These are phyloP conservation scores for Hippophae tibetana DNA, from an alignment of 306 rosid genomes.

Conservation along the genomic window DNA sequence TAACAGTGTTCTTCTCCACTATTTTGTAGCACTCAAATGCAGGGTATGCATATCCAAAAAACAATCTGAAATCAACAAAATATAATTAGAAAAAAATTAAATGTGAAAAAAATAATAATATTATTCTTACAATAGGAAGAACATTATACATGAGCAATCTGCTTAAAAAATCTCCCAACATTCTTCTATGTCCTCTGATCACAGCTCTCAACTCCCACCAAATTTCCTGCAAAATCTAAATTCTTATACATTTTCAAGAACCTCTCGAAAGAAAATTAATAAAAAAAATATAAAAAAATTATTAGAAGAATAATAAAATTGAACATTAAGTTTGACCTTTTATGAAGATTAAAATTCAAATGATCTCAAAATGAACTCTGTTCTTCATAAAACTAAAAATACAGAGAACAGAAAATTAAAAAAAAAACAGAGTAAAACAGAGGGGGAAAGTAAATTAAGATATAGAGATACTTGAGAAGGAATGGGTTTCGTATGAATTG, in stretches of 20 bases:
- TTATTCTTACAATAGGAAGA: too few species aligned
- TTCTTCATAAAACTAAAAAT: too few species aligned
- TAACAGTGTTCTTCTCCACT: constrained; percentile 57
- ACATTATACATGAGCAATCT: constrained; percentile 56
- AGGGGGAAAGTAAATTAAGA: background rate
- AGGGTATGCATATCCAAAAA: constrained; percentile 86
- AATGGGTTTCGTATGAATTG: constrained; percentile 22
- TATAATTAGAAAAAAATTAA: background rate
- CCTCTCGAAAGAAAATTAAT: background rate
- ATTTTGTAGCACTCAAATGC: constrained; percentile 76
- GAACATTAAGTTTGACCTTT: too few species aligned
- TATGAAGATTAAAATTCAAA: too few species aligned
- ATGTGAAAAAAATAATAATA: background rate
- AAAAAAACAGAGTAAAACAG: background rate
- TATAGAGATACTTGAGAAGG: constrained; percentile 27
- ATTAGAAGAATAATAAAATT: too few species aligned
- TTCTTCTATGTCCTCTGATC: constrained; percentile 19
- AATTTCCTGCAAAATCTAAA: constrained; percentile 20
- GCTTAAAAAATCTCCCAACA: constrained; percentile 75
- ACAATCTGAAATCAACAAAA: constrained; percentile 29
- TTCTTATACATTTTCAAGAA: background rate
- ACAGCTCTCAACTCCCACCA: constrained; percentile 11
- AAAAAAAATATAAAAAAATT: background rate
- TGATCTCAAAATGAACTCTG: too few species aligned
- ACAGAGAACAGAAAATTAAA: background rate